Conservation (phyloP, 148 eudicot genomes). For the Vaccinium corymbosum region DNA sequence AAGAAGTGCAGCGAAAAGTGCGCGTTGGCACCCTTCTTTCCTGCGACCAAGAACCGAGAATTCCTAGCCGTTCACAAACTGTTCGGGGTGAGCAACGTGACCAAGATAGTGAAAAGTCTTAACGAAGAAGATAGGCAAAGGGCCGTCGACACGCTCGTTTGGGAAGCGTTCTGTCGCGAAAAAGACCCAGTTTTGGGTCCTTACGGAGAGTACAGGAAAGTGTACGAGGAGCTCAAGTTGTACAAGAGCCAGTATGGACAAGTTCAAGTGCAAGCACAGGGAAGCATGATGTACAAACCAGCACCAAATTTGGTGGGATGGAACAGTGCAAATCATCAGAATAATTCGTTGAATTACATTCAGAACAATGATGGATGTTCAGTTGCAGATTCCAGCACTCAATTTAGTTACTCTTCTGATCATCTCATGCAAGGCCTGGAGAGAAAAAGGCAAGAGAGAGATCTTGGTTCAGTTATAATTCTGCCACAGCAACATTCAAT, state of each 20-base stretch:
- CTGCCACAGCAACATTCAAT: constrained; percentile 45
- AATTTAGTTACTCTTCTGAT: constrained; percentile 24
- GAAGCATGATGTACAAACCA: constrained; percentile 26
- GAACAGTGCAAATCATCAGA: constrained; percentile 32
- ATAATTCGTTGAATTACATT: constrained; percentile 34
- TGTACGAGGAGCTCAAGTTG: constrained; percentile 57
- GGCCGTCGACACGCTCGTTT: constrained; percentile 64
- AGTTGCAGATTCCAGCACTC: constrained; percentile 23
- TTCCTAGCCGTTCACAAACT: constrained; percentile 82
- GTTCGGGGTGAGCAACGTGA: constrained; percentile 85
- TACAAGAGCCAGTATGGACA: constrained; percentile 37
- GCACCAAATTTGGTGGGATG: constrained; percentile 35
- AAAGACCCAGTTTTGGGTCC: constrained; percentile 75
- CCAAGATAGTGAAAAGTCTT: constrained; percentile 48
- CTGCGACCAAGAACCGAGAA: constrained; percentile 54
- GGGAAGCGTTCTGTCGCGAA: constrained; percentile 79
- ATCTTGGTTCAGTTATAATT: constrained; percentile 36
- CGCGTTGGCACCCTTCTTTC: constrained; percentile 70
- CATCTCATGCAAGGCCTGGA: constrained; percentile 30
- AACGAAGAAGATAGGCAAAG: constrained; percentile 52
- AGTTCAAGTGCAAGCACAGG: constrained; percentile 20
- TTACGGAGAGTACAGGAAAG: constrained; percentile 57
- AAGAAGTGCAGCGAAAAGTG: constrained; percentile 86
- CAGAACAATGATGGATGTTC: constrained; percentile 33
- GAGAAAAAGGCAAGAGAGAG: constrained; percentile 38